These are phyloP conservation scores for Suillus bovinus DNA, from an alignment of 768 basidiomycete genomes.

Conservation along the genomic window DNA sequence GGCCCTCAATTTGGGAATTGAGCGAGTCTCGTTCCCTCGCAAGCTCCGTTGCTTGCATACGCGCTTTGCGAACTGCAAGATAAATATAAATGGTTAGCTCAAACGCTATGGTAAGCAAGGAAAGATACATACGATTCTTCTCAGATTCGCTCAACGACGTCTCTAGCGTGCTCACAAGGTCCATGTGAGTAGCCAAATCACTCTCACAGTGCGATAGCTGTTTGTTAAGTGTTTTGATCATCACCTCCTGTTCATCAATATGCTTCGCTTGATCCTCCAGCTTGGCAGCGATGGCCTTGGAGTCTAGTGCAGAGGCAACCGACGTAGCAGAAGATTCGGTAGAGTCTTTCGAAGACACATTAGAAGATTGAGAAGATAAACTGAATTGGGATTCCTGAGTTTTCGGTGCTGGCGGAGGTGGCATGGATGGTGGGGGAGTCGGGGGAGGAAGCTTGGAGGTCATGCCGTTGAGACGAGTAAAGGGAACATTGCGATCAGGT, in stretches of 20 bases:
- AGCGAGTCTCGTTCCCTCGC: constrained; percentile 83
- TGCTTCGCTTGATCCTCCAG: constrained; percentile 76
- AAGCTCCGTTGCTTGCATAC: constrained; percentile 90
- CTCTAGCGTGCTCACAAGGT: constrained; percentile 82
- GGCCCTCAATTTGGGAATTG: constrained; percentile 59
- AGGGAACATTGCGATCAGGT: constrained; percentile 54
- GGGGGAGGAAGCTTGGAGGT: constrained; percentile 83
- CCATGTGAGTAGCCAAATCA: constrained; percentile 90
- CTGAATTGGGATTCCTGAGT: constrained; percentile 53
- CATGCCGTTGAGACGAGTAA: constrained; percentile 58
- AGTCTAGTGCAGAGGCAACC: constrained; percentile 51
- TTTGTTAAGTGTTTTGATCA: constrained; percentile 94
- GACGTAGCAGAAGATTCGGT: constrained; percentile 70
- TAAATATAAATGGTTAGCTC: constrained; percentile 15
- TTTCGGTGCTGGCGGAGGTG: constrained; percentile 79
- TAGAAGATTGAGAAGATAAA: constrained; percentile 62
- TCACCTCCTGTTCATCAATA: constrained; percentile 81
- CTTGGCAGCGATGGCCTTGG: constrained; percentile 50
- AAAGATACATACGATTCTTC: constrained; percentile 74
- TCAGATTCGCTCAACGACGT: constrained; percentile 88
- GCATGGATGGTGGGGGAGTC: constrained; percentile 77
- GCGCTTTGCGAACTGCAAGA: constrained; percentile 80
- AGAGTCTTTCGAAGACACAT: constrained; percentile 65
- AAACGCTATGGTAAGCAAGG: constrained; percentile 7
- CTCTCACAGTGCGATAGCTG: constrained; percentile 91